Percentiles rank a stretch among this genome's conserved stretches.
Conservation (phyloP, 768 basidiomycete species). For the Cystobasidium ongulense region DNA sequence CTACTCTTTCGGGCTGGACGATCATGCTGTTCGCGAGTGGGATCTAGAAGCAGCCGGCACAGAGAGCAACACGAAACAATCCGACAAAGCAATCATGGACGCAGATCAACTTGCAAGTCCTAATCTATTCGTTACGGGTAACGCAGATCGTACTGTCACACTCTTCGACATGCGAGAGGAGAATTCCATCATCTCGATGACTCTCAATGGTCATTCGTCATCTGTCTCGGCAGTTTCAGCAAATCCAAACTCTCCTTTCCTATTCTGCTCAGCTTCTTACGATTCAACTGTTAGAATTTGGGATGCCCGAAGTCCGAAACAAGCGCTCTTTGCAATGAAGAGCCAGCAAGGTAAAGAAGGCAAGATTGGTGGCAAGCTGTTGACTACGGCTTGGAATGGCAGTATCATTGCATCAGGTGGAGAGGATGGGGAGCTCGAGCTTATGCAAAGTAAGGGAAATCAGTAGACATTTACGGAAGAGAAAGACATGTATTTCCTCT, state of each 20-base stretch:
- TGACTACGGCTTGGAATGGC: slow-evolving; percentile 49
- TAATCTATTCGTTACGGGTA: slow-evolving; percentile 45
- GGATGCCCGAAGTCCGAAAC: slow-evolving; percentile 49
- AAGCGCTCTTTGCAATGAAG: slow-evolving; percentile 46
- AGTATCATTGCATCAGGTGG: slow-evolving; percentile 48
- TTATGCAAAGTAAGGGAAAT: slow-evolving; percentile 29
- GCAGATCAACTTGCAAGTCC: slow-evolving; percentile 45
- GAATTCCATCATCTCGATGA: slow-evolving; percentile 47
- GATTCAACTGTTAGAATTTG: slow-evolving; percentile 47
- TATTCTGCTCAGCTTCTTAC: slow-evolving; percentile 47
- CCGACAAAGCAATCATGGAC: slow-evolving; percentile 47
- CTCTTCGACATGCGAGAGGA: slow-evolving; percentile 48
- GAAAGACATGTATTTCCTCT: neutral
- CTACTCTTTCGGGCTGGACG: slow-evolving; percentile 79
- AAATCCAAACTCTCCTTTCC: slow-evolving; percentile 47
- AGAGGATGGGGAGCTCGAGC: slow-evolving; percentile 47
- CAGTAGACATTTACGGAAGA: neutral
- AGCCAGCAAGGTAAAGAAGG: slow-evolving; percentile 41
- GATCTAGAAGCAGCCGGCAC: slow-evolving; percentile 61
- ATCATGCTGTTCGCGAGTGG: slow-evolving; percentile 72
- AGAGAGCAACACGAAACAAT: slow-evolving; percentile 45
- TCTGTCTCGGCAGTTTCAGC: slow-evolving; percentile 46
- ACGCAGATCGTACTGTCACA: slow-evolving; percentile 48
- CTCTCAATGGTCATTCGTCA: slow-evolving; percentile 45
- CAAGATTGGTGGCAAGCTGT: slow-evolving; percentile 46